Base-by-base conservation (phyloP, 805 yeast species). In the Candida michaelii region DNA sequence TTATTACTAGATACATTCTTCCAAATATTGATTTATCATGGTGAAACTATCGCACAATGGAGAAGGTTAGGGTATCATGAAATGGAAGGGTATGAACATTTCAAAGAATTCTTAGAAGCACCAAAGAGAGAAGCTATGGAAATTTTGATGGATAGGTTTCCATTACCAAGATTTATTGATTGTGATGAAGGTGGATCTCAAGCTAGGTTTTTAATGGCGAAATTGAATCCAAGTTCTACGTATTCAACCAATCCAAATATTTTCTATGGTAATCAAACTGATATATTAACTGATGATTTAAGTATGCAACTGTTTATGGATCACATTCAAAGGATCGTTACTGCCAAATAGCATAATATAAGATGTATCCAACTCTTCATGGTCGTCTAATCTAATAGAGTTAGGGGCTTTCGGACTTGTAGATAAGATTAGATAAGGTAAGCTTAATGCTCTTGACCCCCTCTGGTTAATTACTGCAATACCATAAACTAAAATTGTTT, bases 161-260 rank as follows among this genome's bases (percentile, higher is more conserved):
- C 89, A 40, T 68, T 82, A 47, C 89, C 89, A 4, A 80, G 99
- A 67, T 93, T 91, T 60, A 90, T 93, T 54, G 96, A 91, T 56
- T 89, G 97, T 46, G 97, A 91, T 62, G 97, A 91, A 55, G 98
- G 99, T 56, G 97, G 97, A 43, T 90, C 97, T 12, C 99, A 93
- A 69, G 97, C 98, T 2, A 83, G 99, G 69, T 93, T 93, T 76
- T 76, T 93, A 65, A 82, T 89, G 65, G 88, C 97, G 21, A 93
- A 89, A 68, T 80, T 93, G 64, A 93, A 95, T 65, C 99, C 99
- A 30, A 85, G 96, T 36, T 89, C 86, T 50, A 83, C 90, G 30
- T 85, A 85, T 60, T 67, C 69, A 27, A 50, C 61, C 39, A 63
- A 70, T 39, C 47, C 53, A 2, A 46, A 49, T 30, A 40, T 40